These are phyloP conservation scores for Decorospora gaudefroyi DNA, from an alignment of 2,329 filamentous ascomycete species.

Conservation along the genomic window DNA sequence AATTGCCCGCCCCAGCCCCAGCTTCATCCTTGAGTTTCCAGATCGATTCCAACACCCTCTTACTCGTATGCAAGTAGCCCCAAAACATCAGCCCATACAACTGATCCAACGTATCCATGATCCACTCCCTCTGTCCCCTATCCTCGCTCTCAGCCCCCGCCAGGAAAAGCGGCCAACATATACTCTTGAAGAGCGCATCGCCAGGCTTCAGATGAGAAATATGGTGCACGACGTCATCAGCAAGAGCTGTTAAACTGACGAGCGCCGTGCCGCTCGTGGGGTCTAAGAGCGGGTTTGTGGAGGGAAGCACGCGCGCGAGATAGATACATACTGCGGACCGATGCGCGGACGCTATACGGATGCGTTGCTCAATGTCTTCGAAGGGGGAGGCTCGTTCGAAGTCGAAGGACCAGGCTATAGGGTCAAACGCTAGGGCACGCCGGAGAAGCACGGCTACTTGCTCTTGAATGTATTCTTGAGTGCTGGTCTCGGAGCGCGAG, in stretches of 20 bases:
- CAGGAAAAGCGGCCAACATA: conserved; percentile 64
- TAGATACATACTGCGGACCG: conserved; percentile 50
- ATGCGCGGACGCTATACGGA: conserved; percentile 46
- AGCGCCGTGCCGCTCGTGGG: conserved; percentile 45
- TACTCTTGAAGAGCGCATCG: conserved; percentile 62
- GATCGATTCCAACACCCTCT: conserved; percentile 42
- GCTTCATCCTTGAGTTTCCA: conserved; percentile 41
- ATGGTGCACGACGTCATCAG: conserved; percentile 57
- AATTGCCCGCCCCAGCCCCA: conserved; percentile 29
- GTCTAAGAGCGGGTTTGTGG: conserved; percentile 48
- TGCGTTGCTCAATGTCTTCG: conserved; percentile 43
- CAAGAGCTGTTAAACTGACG: conserved; percentile 47
- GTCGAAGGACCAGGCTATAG: conserved; percentile 37
- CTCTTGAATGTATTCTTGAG: conserved; percentile 28
- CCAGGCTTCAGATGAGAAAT: conserved; percentile 55
- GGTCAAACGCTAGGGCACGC: conserved; percentile 39
- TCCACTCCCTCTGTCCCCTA: conserved; percentile 55
- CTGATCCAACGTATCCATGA: conserved; percentile 52
- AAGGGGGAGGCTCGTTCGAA: conserved; percentile 42
- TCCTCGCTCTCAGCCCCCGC: conserved; percentile 61
- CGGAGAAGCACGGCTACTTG: conserved; percentile 32
- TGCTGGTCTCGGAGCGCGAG: conserved; percentile 9
- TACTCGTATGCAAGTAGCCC: conserved; percentile 46
- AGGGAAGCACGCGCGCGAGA: conserved; percentile 41
- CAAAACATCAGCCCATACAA: conserved; percentile 46